A percentile compares a stretch with the other conserved stretches of the same genome.
phyloP scores from a whole-genome alignment of 768 basidiomycete species.

The Termitomyces eurrhizus region DNA sequence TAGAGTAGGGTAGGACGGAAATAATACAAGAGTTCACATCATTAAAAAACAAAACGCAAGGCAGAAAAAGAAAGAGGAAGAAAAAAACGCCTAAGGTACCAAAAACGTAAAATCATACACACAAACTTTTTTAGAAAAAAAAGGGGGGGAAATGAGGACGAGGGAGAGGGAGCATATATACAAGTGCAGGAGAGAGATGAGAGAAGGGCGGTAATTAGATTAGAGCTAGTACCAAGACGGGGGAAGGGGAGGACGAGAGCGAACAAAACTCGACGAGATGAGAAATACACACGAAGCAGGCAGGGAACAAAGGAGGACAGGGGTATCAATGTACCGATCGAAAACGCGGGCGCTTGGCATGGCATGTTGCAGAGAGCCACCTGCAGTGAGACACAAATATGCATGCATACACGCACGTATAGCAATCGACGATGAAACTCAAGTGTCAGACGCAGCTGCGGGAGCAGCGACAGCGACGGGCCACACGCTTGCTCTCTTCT shows the following conservation, averaged over 20 bases:
- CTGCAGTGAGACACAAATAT: too few species aligned
- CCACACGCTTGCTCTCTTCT: slow-evolving; percentile 8
- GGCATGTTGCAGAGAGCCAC: too few species aligned
- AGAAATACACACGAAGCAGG: neutral
- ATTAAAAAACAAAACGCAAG: neutral
- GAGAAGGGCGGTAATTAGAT: neutral
- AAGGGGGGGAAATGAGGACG: too few species aligned
- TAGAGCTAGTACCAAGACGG: neutral
- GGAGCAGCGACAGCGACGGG: neutral
- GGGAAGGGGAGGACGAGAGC: neutral
- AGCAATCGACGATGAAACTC: neutral
- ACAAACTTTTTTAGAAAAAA: neutral
- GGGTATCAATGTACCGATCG: neutral
- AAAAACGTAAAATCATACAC: neutral
- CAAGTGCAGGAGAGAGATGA: neutral
- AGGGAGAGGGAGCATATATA: neutral
- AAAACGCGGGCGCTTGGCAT: too few species aligned
- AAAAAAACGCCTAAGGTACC: neutral
- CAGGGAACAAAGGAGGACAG: too few species aligned
- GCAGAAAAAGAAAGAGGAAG: neutral
- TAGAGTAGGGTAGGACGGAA: neutral
- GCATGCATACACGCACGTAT: too few species aligned
- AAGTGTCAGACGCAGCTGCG: neutral
- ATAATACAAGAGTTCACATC: neutral
- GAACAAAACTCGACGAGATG: neutral